Evolutionary conservation across 345 rosid species (phyloP).

Genomic region (Eucalyptus shirleyi): DNA sequence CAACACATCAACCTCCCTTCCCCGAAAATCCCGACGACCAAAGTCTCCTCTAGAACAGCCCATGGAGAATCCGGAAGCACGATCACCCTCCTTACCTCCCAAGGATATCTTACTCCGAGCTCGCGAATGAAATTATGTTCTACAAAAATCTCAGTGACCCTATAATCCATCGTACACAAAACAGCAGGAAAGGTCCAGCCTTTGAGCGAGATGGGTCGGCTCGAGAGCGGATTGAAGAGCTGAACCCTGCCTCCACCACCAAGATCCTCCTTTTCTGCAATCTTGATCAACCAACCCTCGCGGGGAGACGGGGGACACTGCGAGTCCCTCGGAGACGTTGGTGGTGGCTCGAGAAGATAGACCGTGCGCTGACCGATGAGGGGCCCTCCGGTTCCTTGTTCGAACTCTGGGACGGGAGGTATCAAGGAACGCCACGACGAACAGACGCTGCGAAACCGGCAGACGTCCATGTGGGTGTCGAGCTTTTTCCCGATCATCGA

Average conservation of each 20-base stretch:
- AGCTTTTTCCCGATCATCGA: not conserved
- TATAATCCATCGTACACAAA: not conserved
- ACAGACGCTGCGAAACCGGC: constrained; percentile 7
- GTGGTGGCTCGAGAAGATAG: not conserved
- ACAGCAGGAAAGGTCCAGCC: not conserved
- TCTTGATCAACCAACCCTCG: constrained; percentile 3
- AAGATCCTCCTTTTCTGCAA: not conserved
- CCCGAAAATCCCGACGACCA: not conserved
- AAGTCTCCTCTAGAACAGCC: not conserved
- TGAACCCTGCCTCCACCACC: not conserved
- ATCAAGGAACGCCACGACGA: not conserved
- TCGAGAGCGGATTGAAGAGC: not conserved
- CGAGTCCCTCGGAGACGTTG: not conserved
- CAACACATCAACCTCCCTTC: not conserved
- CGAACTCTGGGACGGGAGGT: not conserved
- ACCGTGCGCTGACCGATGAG: not conserved
- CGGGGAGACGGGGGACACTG: not conserved
- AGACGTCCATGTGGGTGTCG: not conserved
- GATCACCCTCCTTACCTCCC: not conserved
- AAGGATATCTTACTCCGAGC: not conserved
- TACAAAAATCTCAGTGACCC: constrained; percentile 1
- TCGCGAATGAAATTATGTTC: not conserved
- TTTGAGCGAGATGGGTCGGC: not conserved
- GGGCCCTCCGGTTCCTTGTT: not conserved
- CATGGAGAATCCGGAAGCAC: not conserved